Evolutionary conservation across 306 rosid species (phyloP), one percentile per base, ranked within the genome.

Genomic region (Medicago truncatula): DNA sequence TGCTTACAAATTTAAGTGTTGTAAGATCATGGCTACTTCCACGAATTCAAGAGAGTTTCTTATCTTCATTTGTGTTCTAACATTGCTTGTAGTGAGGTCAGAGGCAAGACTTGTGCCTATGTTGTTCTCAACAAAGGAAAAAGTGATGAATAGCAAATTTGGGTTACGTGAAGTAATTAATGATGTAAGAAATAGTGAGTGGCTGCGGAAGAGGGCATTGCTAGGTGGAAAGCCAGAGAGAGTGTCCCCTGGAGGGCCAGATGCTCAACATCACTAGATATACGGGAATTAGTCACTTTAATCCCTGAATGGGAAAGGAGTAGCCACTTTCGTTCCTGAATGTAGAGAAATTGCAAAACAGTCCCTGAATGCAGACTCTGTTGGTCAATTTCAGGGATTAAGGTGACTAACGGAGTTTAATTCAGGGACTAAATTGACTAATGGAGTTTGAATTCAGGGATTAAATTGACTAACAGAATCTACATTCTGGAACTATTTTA

Each of bases 201-300:
- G 68, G 68, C 46, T 31, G 21, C 2, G 46, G 46, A 71, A 59
- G 41, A 79, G 87, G 58, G 73, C 82, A 83, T 65, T 80, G 87
- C 76, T 71, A 2, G 82, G 74, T 59, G 84, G 25, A 71, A 71
- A 7, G 54, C 7, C 80, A 11, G 73, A 79, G 23, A 76, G 87
- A 41, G 40, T 80, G 28, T 83, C 84, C 4, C 87, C 87, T 23
- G 79, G 67, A 17, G 90, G 93, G n/a, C 93, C 93, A 18, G 87
- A 86, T 71, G 81, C 82, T 38, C 78, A 84, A 18, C 93, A 88
- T 83, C 88, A 87, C 80, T 88, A 81, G 76, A 56, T 20, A 56
- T 54, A 7, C n/a, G n/a, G n/a, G n/a, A n/a, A n/a, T n/a, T n/a
- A n/a, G n/a, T n/a, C n/a, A n/a, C n/a, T n/a, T n/a, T n/a, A n/a